Evolutionary conservation across 352 stramenopile species (phyloP), one percentile per base, ranked within the genome.

Genomic region (Globisporangium yorkense): DNA sequence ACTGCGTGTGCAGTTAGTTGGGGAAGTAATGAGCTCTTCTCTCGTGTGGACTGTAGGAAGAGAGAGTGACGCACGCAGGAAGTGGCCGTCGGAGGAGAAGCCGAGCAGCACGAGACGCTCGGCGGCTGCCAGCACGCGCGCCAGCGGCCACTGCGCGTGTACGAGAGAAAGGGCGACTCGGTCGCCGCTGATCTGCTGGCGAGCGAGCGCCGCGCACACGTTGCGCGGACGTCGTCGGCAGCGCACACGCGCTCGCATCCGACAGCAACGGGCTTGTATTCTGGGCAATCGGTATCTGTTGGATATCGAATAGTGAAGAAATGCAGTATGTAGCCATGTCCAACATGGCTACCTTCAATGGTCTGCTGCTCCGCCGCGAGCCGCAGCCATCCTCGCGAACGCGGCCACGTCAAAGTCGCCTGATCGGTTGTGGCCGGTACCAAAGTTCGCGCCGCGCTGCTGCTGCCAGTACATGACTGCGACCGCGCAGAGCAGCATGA

Each of bases 61-160:
- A 24, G 21, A 24, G 21, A 10, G 16, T 6, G 7, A 70, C 71
- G 41, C 55, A 89, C 81, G 1, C 29, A 92, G 62, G 57, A 71
- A 83, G 61, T 79, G 66, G 48, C 81, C 81, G 54, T 89, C 80
- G 52, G 71, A 74, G 0, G 79, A 89, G 63, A 89, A 92, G 5
- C 81, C 81, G 27, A 92, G 61, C 21, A 92, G 52, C 18, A 88
- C 74, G 40, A 71, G 63, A 6, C 66, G 61, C 27, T 83, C 75
- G 37, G 82, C 73, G 3, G 62, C 67, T 12, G 59, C 51, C 46
- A 87, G 56, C n/a, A 82, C 74, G 43, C 77, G 65, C 0, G 35
- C 51, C 15, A 78, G 52, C 39, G 51, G 58, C 40, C 67, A 56
- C 0, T 45, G 60, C 44, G 33, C 31, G 5, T 58, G 65, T 4